Evolutionary conservation across 2,329 filamentous ascomycete species (phyloP).

Genomic region (Thermoascus crustaceus): DNA sequence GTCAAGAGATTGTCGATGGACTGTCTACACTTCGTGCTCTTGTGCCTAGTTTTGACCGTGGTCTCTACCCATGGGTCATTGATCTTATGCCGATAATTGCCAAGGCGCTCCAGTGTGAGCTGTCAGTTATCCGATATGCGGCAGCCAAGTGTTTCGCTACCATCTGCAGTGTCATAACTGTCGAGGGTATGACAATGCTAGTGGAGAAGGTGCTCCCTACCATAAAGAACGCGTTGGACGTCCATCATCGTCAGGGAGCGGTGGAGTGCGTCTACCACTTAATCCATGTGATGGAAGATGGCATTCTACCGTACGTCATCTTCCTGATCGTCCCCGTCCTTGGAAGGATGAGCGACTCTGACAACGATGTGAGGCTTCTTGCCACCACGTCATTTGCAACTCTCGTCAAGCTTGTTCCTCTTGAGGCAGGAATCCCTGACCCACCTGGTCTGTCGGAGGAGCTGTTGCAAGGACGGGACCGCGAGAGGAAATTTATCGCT

Average conservation of each 20-base stretch:
- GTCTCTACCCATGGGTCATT: constrained; percentile 72
- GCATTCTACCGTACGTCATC: constrained; percentile 93
- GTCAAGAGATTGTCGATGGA: constrained; percentile 88
- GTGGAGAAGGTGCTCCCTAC: constrained; percentile 88
- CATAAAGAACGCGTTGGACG: constrained; percentile 82
- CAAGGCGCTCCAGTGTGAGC: constrained; percentile 74
- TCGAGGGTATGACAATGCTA: constrained; percentile 90
- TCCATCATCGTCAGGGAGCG: constrained; percentile 83
- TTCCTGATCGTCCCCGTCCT: constrained; percentile 97
- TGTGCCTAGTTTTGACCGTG: constrained; percentile 74
- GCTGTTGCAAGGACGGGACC: constrained; percentile 79
- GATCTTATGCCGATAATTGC: constrained; percentile 76
- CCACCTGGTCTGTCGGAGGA: constrained; percentile 86
- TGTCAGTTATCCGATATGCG: constrained; percentile 92
- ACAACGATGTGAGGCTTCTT: constrained; percentile 88
- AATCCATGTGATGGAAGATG: constrained; percentile 96
- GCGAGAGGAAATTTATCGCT: constrained; percentile 91
- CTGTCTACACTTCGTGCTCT: constrained; percentile 88
- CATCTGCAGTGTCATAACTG: constrained; percentile 90
- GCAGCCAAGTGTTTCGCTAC: constrained; percentile 96
- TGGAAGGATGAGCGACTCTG: constrained; percentile 95
- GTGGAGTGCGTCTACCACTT: constrained; percentile 95
- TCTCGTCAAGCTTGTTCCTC: constrained; percentile 88
- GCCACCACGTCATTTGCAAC: constrained; percentile 97
- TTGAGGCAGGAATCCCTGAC: constrained; percentile 95